Conservation (phyloP, 2,329 filamentous ascomycete genomes). For the Allantophomopsis lycopodina region DNA sequence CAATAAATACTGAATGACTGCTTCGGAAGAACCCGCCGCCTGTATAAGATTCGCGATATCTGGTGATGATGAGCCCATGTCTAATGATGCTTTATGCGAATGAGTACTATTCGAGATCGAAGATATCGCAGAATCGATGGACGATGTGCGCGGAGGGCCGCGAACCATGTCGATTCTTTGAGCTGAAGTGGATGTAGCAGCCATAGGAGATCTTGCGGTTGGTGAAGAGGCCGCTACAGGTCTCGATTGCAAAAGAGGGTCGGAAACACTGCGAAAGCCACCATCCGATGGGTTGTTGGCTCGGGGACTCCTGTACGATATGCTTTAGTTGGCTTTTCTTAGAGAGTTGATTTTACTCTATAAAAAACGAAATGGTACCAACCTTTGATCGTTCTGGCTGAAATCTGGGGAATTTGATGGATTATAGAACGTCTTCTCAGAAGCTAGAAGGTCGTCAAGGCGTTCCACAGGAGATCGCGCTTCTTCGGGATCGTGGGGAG, state of each 20-base stretch:
- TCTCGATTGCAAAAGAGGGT: conserved; percentile 13
- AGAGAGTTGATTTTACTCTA: neutral
- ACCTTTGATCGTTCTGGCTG: conserved; percentile 7
- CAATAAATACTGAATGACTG: conserved; percentile 73
- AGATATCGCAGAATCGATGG: conserved; percentile 89
- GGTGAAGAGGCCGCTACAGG: conserved; percentile 9
- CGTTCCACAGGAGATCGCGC: conserved; percentile 18
- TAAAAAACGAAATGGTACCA: conserved; percentile 3
- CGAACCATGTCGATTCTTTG: conserved; percentile 16
- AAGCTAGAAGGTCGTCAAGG: conserved; percentile 19
- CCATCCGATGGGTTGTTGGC: conserved; percentile 13
- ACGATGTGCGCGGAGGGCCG: conserved; percentile 56
- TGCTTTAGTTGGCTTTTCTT: too few relatives aligned
- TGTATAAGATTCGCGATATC: conserved; percentile 72
- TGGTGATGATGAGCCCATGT: conserved; percentile 34
- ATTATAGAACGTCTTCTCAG: conserved; percentile 18
- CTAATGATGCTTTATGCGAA: conserved; percentile 42
- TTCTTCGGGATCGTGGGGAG: conserved; percentile 7
- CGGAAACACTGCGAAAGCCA: conserved; percentile 18
- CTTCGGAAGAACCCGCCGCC: conserved; percentile 78
- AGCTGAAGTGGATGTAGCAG: conserved; percentile 10
- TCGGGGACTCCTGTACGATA: too few relatives aligned
- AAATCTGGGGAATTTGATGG: conserved; percentile 10
- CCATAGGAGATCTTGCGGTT: conserved; percentile 12
- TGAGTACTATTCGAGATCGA: conserved; percentile 49